Evolutionary conservation across 345 rosid species (phyloP), one percentile per base, ranked within the genome.

Genomic region (Populus alba): DNA sequence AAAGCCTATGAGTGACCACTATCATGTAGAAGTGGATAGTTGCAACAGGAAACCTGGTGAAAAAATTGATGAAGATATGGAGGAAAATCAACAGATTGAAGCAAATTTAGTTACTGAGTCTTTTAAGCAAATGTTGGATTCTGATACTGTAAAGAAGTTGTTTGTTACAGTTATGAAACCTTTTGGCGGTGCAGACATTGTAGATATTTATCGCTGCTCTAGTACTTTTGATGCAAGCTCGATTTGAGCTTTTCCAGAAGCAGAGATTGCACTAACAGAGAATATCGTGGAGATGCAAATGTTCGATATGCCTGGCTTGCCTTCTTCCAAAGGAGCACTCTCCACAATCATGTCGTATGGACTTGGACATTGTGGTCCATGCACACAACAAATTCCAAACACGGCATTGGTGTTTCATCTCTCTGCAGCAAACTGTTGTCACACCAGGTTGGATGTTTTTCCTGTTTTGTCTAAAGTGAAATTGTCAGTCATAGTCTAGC

Each of bases 281-380:
- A 87, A 72, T 84, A 80, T 69, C 97, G 98, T n/a, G 97, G 98
- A 45, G 86, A 88, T 81, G 92, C 98, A 47, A 94, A 92, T 79
- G 86, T 97, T 76, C 81, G 81, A 70, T 88, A 87, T 76, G 99
- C 96, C 27, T 97, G 99, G 99, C 99, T 97, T 86, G 88, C 92
- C n/a, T 86, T 73, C 89, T 61, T 83, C 94, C 43, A 89, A 86
- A 80, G 85, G 66, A 75, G 82, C 85, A 33, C 57, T 92, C 39
- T 74, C 87, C 51, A 79, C 84, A 1, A 49, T 97, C 6, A 78
- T 72, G 87, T 75, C 5, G 65, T 90, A 86, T 65, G 98, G 98
- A 41, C 89, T 94, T 77, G 92, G 97, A 70, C 87, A 87, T 72
- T 89, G 89, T 85, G 92, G 86, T 68, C 75, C 89, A 27, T 88